phyloP scores from a whole-genome alignment of 805 yeast genomes.

The Scheffersomyces coipomensis region DNA sequence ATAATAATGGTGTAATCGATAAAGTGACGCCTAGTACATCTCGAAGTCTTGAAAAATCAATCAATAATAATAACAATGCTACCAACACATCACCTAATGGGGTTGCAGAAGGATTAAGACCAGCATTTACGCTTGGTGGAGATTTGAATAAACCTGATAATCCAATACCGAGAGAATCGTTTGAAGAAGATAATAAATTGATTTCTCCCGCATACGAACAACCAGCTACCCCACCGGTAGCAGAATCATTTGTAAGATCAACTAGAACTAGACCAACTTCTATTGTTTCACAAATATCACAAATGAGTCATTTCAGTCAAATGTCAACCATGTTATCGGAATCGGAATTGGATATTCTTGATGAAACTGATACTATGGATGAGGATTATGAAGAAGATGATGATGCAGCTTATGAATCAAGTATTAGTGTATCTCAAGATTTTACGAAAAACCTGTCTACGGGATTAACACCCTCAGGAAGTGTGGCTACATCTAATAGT shows the following conservation, averaged over 20 bases:
- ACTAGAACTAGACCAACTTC: constrained; percentile 36
- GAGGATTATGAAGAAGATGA: constrained; percentile 36
- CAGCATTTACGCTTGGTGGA: neutral
- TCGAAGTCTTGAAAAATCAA: neutral
- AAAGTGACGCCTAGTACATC: neutral
- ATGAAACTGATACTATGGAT: constrained; percentile 38
- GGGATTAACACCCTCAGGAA: constrained; percentile 11
- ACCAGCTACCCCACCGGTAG: constrained; percentile 5
- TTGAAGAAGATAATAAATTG: neutral
- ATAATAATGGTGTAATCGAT: constrained; percentile 1
- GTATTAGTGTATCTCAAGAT: constrained; percentile 34
- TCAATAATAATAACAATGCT: neutral
- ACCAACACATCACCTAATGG: no score
- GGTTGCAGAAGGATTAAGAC: neutral
- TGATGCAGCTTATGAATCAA: constrained; percentile 29
- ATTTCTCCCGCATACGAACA: neutral
- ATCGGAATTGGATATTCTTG: constrained; percentile 38
- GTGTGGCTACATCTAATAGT: constrained; percentile 1
- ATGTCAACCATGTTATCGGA: constrained; percentile 42
- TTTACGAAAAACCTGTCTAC: constrained; percentile 10
- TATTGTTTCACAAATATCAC: constrained; percentile 38
- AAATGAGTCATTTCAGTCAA: constrained; percentile 37
- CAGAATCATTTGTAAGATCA: neutral
- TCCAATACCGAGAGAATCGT: neutral
- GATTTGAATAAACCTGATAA: neutral